phyloP scores from a whole-genome alignment of 2,329 filamentous ascomycete genomes.

The Ophidiomyces ophidiicola region DNA sequence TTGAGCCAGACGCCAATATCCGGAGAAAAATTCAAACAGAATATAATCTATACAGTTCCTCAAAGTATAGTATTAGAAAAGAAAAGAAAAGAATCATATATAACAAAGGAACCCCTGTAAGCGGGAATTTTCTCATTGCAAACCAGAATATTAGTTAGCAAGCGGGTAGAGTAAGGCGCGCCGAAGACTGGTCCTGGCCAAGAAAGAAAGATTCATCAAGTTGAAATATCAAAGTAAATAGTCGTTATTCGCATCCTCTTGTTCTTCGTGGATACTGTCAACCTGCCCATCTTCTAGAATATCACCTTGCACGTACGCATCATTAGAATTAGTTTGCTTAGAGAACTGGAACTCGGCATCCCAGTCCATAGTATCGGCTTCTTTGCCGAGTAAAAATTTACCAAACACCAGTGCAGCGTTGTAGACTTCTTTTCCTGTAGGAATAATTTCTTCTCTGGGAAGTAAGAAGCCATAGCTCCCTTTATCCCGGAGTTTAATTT shows the following conservation, averaged over 20 bases:
- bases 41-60: no score
- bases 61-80: no score
- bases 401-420: slow-evolving; percentile 75
- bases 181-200: not conserved
- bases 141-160: not conserved
- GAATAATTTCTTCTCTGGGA: slow-evolving; percentile 73
- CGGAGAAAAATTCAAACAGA: no score
- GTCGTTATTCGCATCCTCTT: not conserved
- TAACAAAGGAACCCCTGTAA: not conserved
- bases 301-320: no score
- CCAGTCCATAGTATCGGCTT: slow-evolving; percentile 9
- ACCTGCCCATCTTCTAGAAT: no score
- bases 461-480: slow-evolving; percentile 90
- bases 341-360: slow-evolving; percentile 11
- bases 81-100: no score
- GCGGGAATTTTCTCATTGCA: not conserved
- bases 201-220: not conserved
- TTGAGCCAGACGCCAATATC: no score
- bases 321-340: not conserved
- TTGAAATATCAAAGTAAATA: not conserved
- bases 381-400: slow-evolving; percentile 42
- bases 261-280: not conserved
- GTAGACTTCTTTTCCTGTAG: slow-evolving; percentile 77
- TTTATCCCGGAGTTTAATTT: slow-evolving; percentile 83
- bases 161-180: not conserved